Conservation (phyloP, 306 rosid genomes). For the Vigna angularis region DNA sequence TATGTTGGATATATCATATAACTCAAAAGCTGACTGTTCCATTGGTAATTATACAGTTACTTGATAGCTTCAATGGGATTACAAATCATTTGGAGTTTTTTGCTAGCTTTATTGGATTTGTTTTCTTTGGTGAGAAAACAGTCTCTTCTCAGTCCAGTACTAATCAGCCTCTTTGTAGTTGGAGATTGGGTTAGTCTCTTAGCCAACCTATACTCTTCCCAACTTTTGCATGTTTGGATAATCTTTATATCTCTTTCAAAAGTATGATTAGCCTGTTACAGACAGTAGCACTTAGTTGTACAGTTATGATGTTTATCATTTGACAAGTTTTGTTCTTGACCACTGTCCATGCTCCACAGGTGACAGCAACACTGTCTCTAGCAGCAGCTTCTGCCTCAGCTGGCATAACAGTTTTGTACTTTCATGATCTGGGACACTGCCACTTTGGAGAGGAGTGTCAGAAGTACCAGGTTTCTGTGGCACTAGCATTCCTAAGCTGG, state of each 20-base stretch:
- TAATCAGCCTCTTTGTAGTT: slow-evolving; percentile 80
- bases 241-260: not conserved
- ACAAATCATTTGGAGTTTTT: slow-evolving; percentile 82
- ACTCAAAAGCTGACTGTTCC: slow-evolving; percentile 2
- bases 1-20: not conserved
- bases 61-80: slow-evolving; percentile 88
- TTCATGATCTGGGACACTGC: slow-evolving; percentile 69
- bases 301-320: slow-evolving; percentile 1
- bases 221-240: not conserved
- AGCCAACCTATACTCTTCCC: slow-evolving; percentile 21
- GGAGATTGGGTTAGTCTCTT: slow-evolving; percentile 90
- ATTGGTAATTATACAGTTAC: slow-evolving; percentile 61
- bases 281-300: not conserved
- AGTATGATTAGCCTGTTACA: not conserved
- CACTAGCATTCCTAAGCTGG: slow-evolving; percentile 85
- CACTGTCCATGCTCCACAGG: slow-evolving; percentile 49
- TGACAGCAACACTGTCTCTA: slow-evolving; percentile 78
- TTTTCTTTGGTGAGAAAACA: slow-evolving; percentile 74
- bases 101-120: slow-evolving; percentile 72
- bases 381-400: slow-evolving; percentile 94
- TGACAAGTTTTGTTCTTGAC: slow-evolving; percentile 22
- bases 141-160: slow-evolving; percentile 65
- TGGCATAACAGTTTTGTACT: slow-evolving; percentile 72
- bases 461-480: slow-evolving; percentile 81
- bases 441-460: slow-evolving; percentile 64